A percentile compares a stretch with the other conserved stretches of the same genome.
phyloP scores from a whole-genome alignment of 805 yeast genomes.

The Kluyveromyces starmeri region DNA sequence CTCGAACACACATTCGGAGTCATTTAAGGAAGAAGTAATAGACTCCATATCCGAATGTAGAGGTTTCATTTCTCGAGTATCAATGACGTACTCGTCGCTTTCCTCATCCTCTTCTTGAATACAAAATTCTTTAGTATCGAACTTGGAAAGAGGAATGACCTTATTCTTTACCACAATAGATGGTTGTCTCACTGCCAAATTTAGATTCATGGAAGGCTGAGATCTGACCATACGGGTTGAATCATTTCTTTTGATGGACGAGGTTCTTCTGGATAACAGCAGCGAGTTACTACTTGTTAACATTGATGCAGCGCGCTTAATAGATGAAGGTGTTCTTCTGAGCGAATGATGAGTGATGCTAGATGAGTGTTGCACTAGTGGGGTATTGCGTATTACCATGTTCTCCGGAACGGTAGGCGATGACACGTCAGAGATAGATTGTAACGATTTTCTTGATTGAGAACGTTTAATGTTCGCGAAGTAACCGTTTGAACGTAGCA shows the following conservation, averaged over 20 bases:
- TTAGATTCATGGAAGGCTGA: slow-evolving; percentile 19
- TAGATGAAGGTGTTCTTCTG: slow-evolving; percentile 29
- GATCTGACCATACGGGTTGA: slow-evolving; percentile 19
- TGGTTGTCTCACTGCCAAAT: slow-evolving; percentile 25
- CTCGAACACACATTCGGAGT: slow-evolving; percentile 3
- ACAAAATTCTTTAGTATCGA: slow-evolving; percentile 16
- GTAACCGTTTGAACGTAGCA: slow-evolving; percentile 24
- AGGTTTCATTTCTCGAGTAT: slow-evolving; percentile 11
- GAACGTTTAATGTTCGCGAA: slow-evolving; percentile 25
- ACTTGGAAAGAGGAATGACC: slow-evolving; percentile 26
- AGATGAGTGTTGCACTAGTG: neutral
- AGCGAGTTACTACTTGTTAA: slow-evolving; percentile 13
- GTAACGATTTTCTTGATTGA: slow-evolving; percentile 1
- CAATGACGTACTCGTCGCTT: slow-evolving; percentile 15
- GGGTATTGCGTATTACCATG: slow-evolving; percentile 1
- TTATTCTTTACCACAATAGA: slow-evolving; percentile 29
- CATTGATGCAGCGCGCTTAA: slow-evolving; percentile 30
- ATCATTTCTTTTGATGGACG: slow-evolving; percentile 21
- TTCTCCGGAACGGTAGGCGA: neutral
- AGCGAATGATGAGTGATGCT: slow-evolving; percentile 12
- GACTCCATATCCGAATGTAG: slow-evolving; percentile 3
- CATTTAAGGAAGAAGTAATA: slow-evolving; percentile 1
- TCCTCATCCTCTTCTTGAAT: slow-evolving; percentile 19
- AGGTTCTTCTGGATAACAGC: slow-evolving; percentile 22
- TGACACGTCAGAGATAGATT: neutral